Percentiles rank a stretch among this genome's conserved stretches.
These are phyloP conservation scores for Dothideomycetes sp. DNA, from an alignment of 2,329 filamentous ascomycete genomes.

Conservation along the genomic window DNA sequence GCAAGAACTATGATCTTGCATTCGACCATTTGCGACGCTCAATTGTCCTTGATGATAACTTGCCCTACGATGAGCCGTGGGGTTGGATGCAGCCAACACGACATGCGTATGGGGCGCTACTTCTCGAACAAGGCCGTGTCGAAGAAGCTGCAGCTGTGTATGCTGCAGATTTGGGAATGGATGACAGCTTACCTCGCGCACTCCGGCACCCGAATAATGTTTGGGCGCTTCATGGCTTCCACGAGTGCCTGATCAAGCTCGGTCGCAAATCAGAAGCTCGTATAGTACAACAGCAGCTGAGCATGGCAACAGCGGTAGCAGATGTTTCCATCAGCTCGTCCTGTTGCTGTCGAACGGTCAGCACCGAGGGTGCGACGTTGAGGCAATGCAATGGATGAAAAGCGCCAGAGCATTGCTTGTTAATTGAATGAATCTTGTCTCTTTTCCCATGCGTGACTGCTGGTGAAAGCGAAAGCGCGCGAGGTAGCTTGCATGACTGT, in stretches of 20 bases:
- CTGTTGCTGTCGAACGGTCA: slow-evolving; percentile 50
- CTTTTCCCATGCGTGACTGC: no score
- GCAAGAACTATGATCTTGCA: slow-evolving; percentile 44
- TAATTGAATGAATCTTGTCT: no score
- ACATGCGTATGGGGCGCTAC: slow-evolving; percentile 56
- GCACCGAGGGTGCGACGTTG: no score
- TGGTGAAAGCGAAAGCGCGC: no score
- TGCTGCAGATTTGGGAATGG: slow-evolving; percentile 29
- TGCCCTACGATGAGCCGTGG: slow-evolving; percentile 65
- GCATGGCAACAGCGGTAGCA: slow-evolving; percentile 41
- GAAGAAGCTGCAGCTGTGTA: slow-evolving; percentile 27
- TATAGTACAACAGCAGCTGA: slow-evolving; percentile 39
- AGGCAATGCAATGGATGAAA: no score
- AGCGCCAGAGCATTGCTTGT: no score
- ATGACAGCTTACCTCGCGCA: slow-evolving; percentile 48
- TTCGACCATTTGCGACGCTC: slow-evolving; percentile 47
- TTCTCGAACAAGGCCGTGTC: slow-evolving; percentile 49
- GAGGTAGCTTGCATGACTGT: no score
- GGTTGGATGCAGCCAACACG: slow-evolving; percentile 67
- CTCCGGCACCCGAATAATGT: slow-evolving; percentile 62
- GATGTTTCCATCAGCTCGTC: slow-evolving; percentile 49
- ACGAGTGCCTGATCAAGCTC: slow-evolving; percentile 54
- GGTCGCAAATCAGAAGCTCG: slow-evolving; percentile 37
- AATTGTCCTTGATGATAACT: slow-evolving; percentile 45
- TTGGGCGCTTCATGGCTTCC: slow-evolving; percentile 62